Evolutionary conservation across 768 basidiomycete species (phyloP).

Genomic region (Suillus occidentalis): DNA sequence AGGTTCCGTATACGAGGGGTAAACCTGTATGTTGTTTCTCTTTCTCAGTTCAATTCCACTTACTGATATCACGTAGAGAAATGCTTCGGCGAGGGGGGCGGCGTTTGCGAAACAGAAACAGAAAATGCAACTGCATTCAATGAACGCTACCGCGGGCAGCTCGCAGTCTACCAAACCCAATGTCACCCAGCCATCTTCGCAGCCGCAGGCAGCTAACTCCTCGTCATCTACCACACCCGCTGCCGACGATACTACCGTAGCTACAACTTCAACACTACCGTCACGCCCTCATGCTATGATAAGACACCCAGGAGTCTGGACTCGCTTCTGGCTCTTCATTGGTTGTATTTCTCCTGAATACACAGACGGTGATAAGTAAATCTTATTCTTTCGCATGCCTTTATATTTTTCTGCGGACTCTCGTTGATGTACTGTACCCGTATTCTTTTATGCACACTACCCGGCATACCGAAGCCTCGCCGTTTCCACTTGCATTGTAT

Average conservation of each 20-base stretch:
- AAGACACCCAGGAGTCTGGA: neutral
- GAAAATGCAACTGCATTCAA: neutral
- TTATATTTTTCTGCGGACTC: neutral
- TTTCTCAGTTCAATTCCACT: neutral
- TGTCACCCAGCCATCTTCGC: neutral
- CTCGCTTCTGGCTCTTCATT: neutral
- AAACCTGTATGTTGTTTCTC: neutral
- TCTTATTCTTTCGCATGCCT: neutral
- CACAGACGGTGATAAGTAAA: neutral
- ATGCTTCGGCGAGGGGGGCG: neutral
- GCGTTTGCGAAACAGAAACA: neutral
- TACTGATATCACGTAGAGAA: neutral
- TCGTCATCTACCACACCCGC: neutral
- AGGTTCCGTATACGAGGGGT: neutral
- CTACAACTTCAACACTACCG: neutral
- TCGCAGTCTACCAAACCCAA: neutral
- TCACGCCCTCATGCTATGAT: neutral
- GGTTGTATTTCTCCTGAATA: neutral
- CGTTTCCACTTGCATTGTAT: neutral
- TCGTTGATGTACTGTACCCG: neutral
- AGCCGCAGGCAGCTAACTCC: neutral
- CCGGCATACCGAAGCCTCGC: neutral
- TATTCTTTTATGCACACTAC: neutral
- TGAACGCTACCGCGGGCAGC: neutral
- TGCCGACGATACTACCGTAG: neutral